Evolutionary conservation across 2,329 filamentous ascomycete genomes (phyloP), one percentile per base, ranked within the genome.

Genomic region (Pyrenophora seminiperda): DNA sequence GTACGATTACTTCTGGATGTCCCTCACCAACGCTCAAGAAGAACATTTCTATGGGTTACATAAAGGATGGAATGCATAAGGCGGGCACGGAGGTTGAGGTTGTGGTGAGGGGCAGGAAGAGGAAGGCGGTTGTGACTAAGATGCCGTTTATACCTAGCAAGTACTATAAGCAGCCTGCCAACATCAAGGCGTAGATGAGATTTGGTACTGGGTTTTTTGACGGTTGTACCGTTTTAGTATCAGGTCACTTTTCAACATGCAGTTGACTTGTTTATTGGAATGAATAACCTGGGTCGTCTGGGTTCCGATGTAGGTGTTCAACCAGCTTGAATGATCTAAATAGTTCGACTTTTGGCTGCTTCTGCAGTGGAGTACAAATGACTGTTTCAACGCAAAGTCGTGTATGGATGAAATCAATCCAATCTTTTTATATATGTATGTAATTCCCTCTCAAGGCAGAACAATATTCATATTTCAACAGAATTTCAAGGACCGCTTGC

Each of bases 41-140:
- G 79, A 97, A 97, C 73, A 93, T 99, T 56, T 91, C 93, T 48
- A 99, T 99, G 94, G 94, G 87, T 0, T 96, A 96, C 70, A 80
- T 97, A 68, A 84, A 85, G 74, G 85, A 89, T 56, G 90, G 90
- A 0, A 76, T 87, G 70, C 90, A 96, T 73, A 95, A 95, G 81
- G 80, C 83, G 24, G 91, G 91, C 9, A 96, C 91, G 1, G 87
- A 93, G 76, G 77, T 96, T 5, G 82, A 86, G 14, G 86, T 96
- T 3, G 73, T 90, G 31, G 87, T 96, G 2, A 80, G 92, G 44
- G 91, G 91, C 15, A 89, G 86, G 76, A 79, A 83, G 68, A 84
- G 90, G 63, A 86, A 85, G 75, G 91, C 87, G 1, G 82, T 83
- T 3, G 88, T 96, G 24, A 82, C 85, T 7, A 92, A 92, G 79